These are phyloP conservation scores for Trametes meyenii DNA, from an alignment of 768 basidiomycete species.

Conservation along the genomic window DNA sequence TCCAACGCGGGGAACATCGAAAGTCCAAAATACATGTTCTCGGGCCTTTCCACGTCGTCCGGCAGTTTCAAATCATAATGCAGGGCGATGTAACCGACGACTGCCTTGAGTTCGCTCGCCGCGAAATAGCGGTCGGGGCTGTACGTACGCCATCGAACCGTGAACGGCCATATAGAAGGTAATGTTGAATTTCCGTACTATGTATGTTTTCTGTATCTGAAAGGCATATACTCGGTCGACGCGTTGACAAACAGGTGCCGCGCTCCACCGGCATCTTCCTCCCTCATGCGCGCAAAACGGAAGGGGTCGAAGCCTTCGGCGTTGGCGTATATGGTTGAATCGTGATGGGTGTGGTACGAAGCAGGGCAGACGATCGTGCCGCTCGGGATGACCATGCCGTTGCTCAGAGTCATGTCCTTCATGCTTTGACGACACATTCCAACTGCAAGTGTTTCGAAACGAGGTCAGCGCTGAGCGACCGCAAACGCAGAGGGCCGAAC, in stretches of 20 bases:
- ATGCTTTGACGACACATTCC: constrained; percentile 36
- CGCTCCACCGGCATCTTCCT: constrained; percentile 20
- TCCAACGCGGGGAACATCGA: not conserved
- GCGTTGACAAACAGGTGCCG: not conserved
- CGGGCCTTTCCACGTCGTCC: not conserved
- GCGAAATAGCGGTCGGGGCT: constrained; percentile 21
- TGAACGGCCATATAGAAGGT: not conserved
- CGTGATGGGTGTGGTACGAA: constrained; percentile 34
- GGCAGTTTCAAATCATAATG: constrained; percentile 17
- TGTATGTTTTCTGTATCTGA: not conserved
- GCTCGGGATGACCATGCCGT: constrained; percentile 45
- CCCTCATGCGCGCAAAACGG: constrained; percentile 36
- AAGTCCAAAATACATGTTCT: not conserved
- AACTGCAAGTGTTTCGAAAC: not conserved
- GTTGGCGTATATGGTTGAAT: constrained; percentile 36
- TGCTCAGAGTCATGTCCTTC: constrained; percentile 46
- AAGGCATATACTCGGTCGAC: not conserved
- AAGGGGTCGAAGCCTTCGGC: constrained; percentile 26
- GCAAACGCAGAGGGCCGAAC: not conserved
- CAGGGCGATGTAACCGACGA: constrained; percentile 10
- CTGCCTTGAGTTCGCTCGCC: constrained; percentile 14
- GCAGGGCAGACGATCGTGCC: constrained; percentile 40
- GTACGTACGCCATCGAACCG: not conserved
- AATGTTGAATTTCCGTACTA: constrained; percentile 1
- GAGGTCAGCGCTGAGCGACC: not conserved